Evolutionary conservation across 441 rosid genomes (phyloP).

Genomic region (Iberis amara): DNA sequence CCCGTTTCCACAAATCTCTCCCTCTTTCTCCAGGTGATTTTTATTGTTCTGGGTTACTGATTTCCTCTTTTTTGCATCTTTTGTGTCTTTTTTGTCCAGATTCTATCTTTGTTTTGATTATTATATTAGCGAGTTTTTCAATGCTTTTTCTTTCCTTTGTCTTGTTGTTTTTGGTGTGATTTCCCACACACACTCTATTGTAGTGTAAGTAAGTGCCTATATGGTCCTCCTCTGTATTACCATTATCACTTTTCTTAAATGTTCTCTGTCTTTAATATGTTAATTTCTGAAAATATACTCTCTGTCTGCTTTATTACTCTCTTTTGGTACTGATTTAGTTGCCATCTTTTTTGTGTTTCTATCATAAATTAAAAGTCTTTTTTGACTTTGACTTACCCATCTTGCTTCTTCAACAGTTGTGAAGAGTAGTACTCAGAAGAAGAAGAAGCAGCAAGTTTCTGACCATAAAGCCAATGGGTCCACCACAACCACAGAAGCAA

Average conservation of each 20-base stretch:
- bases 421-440: conserved; percentile 31
- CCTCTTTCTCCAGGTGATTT: conserved; percentile 46
- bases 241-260: conserved; percentile 17
- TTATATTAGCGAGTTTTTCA: conserved; percentile 25
- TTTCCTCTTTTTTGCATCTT: conserved; percentile 24
- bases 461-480: conserved; percentile 36
- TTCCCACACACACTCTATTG: conserved; percentile 17
- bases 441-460: conserved; percentile 27
- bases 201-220: conserved; percentile 18
- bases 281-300: conserved; percentile 24
- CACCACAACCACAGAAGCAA: conserved; percentile 12
- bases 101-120: background rate
- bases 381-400: conserved; percentile 30
- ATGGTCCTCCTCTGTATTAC: conserved; percentile 25
- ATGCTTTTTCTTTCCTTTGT: conserved; percentile 24
- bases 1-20: conserved; percentile 50
- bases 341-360: conserved; percentile 23
- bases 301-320: conserved; percentile 28
- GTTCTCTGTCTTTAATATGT: conserved; percentile 18
- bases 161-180: conserved; percentile 19
- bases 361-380: background rate
- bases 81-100: conserved; percentile 21
- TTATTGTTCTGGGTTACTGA: conserved; percentile 4
- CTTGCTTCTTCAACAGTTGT: conserved; percentile 40
- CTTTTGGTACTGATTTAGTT: conserved; percentile 29